These are phyloP conservation scores for Daldinia sp. DNA, from an alignment of 2,329 filamentous ascomycete species.

Conservation along the genomic window DNA sequence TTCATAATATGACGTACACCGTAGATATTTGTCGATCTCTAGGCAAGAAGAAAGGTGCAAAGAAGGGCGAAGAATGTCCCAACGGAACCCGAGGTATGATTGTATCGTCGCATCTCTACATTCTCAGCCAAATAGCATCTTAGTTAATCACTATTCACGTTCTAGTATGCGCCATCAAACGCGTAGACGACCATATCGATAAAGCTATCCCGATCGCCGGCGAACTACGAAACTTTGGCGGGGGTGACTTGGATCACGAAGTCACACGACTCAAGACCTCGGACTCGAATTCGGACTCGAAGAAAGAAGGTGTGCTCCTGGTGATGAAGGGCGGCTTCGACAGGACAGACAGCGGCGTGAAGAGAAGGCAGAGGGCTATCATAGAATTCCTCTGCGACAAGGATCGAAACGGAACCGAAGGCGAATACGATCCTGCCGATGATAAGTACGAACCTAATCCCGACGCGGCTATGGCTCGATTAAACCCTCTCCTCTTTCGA, in stretches of 20 bases:
- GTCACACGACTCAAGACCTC: constrained; percentile 74
- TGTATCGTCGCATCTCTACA: neutral
- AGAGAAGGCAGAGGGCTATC: constrained; percentile 76
- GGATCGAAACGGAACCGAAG: constrained; percentile 78
- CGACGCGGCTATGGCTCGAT: constrained; percentile 29
- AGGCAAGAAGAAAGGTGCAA: constrained; percentile 68
- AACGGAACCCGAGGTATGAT: constrained; percentile 74
- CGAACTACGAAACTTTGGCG: constrained; percentile 70
- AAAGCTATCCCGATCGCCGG: constrained; percentile 81
- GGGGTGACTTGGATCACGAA: constrained; percentile 72
- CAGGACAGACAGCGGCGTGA: constrained; percentile 65
- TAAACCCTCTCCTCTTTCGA: constrained; percentile 49
- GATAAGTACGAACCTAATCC: constrained; percentile 63
- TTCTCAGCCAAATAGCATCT: constrained; percentile 7
- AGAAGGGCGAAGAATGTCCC: constrained; percentile 72
- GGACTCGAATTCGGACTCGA: constrained; percentile 71
- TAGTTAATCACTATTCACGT: neutral
- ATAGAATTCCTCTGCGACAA: constrained; percentile 88
- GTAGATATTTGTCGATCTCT: constrained; percentile 80
- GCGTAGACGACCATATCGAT: constrained; percentile 64
- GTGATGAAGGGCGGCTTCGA: constrained; percentile 73
- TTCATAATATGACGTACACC: constrained; percentile 83
- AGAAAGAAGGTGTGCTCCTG: constrained; percentile 78
- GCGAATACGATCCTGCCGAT: constrained; percentile 70
- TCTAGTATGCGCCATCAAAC: constrained; percentile 80